These are phyloP conservation scores for Pezicula neosporulosa DNA, from an alignment of 2,329 filamentous ascomycete genomes.

Conservation along the genomic window DNA sequence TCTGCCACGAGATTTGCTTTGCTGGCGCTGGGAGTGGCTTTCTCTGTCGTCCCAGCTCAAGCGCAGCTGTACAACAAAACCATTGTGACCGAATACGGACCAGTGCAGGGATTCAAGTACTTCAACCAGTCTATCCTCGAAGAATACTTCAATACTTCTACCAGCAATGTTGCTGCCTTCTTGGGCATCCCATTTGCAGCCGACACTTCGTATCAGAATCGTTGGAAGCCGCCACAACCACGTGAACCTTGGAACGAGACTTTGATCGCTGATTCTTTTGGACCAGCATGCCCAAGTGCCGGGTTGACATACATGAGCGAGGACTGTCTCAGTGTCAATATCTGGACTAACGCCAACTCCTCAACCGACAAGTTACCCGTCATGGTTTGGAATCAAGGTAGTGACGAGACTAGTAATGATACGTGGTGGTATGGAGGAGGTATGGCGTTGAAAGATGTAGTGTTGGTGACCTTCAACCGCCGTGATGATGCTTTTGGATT, in stretches of 20 bases:
- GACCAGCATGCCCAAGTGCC: slow-evolving; percentile 19
- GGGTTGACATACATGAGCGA: slow-evolving; percentile 30
- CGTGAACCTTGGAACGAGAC: slow-evolving; percentile 7
- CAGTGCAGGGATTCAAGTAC: background rate
- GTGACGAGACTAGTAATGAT: background rate
- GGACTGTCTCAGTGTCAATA: slow-evolving; percentile 46
- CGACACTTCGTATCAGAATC: slow-evolving; percentile 8
- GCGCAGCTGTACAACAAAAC: background rate
- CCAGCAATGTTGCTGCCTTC: slow-evolving; percentile 8
- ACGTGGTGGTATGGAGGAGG: slow-evolving; percentile 47
- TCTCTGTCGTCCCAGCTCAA: background rate
- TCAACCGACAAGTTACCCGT: slow-evolving; percentile 35
- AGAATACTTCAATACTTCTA: background rate
- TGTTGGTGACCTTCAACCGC: slow-evolving; percentile 56
- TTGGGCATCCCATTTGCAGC: slow-evolving; percentile 20
- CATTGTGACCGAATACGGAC: background rate
- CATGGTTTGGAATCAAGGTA: slow-evolving; percentile 43
- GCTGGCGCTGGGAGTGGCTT: background rate
- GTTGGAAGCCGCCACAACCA: slow-evolving; percentile 9
- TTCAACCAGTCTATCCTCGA: background rate
- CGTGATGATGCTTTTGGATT: slow-evolving; percentile 66
- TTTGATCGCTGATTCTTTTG: slow-evolving; percentile 3
- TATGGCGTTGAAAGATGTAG: slow-evolving; percentile 58
- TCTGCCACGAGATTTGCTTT: too few species aligned
- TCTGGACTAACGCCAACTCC: slow-evolving; percentile 32